A percentile compares a stretch with the other conserved stretches of the same genome.
phyloP scores from a whole-genome alignment of 352 stramenopile genomes.

The Pythium rhizo-oryzae region DNA sequence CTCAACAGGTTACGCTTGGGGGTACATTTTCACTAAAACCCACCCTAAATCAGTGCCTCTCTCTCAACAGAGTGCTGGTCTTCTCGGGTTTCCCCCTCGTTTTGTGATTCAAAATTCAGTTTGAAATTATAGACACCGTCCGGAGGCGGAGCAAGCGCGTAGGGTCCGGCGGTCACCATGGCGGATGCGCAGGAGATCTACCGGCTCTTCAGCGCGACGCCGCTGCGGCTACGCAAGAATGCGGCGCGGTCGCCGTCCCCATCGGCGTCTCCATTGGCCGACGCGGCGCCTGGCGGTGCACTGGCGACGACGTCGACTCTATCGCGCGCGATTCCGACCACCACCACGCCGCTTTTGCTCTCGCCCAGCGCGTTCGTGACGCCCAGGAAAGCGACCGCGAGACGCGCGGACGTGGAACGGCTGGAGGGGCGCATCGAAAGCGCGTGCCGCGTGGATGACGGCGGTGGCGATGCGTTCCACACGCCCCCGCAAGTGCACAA shows the following conservation, averaged over 20 bases:
- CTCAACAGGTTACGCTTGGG: background rate
- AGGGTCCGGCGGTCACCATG: conserved; percentile 6
- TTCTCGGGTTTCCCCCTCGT: background rate
- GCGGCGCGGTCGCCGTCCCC: background rate
- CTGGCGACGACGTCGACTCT: no score
- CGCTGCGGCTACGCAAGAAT: conserved; percentile 26
- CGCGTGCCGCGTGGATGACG: conserved; percentile 20
- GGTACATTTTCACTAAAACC: background rate
- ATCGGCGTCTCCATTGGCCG: background rate
- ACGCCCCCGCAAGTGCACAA: background rate
- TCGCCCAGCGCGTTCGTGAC: background rate
- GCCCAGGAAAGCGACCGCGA: background rate
- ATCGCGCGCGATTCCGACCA: background rate
- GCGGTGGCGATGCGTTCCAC: background rate
- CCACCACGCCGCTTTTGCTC: background rate
- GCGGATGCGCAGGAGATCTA: conserved; percentile 32
- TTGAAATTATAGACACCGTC: conserved; percentile 2
- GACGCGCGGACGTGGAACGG: conserved; percentile 7
- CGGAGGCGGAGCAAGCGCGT: no score
- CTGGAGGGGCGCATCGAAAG: conserved; percentile 19
- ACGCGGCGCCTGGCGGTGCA: conserved; percentile 1
- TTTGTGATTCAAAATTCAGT: conserved; percentile 24
- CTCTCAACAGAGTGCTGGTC: conserved; percentile 22
- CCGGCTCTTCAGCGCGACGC: conserved; percentile 24
- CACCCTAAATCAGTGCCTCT: conserved; percentile 18